These are phyloP conservation scores for Thermothielavioides terrestris DNA, from an alignment of 495 filamentous ascomycete genomes.

Conservation along the genomic window DNA sequence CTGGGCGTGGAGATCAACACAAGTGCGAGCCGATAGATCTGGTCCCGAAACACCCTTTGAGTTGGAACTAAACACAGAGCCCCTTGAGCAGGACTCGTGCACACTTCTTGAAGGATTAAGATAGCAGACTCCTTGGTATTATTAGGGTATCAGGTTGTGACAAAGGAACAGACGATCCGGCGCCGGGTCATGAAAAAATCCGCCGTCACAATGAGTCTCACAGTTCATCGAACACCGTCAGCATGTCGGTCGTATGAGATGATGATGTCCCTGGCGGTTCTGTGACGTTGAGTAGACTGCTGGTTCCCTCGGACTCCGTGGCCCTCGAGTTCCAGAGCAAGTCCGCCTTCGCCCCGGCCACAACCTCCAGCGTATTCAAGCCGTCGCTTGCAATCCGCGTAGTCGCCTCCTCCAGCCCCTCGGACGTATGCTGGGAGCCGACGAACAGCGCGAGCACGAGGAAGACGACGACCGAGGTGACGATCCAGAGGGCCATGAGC, in stretches of 20 bases:
- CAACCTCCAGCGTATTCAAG: conserved; percentile 5
- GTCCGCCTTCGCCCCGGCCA: background rate
- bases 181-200: background rate
- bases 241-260: conserved; percentile 15
- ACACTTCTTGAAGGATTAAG: too few species aligned
- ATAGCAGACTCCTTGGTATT: too few species aligned
- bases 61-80: too few species aligned
- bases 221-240: conserved; percentile 38
- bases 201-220: conserved; percentile 8
- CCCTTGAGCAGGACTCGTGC: too few species aligned
- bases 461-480: conserved; percentile 39
- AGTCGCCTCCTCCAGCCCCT: conserved; percentile 9
- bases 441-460: conserved; percentile 37
- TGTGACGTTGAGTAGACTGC: background rate
- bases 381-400: conserved; percentile 13
- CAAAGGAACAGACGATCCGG: background rate
- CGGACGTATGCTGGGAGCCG: conserved; percentile 30
- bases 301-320: background rate
- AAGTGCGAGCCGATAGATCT: background rate
- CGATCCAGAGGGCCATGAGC: conserved; percentile 53
- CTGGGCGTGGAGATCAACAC: background rate
- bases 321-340: background rate
- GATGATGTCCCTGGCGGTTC: conserved; percentile 1
- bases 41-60: too few species aligned
- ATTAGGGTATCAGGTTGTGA: background rate